Base-by-base conservation (phyloP, 345 rosid genomes). In the Salix koriyanagi region DNA sequence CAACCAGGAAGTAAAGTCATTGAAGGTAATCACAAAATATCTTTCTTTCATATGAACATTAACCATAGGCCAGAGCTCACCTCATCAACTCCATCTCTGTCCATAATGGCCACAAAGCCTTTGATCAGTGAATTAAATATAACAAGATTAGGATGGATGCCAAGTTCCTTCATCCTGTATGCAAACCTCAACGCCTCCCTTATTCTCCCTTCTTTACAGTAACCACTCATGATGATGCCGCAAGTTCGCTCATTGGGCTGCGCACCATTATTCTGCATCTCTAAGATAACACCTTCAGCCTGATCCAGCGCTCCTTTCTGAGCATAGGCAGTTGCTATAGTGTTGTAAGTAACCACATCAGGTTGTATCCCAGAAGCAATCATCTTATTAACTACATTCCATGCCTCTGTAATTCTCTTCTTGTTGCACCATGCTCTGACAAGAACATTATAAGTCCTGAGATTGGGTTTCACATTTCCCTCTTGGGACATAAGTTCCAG, bases 391-490 rank as follows among this genome's bases (percentile, higher is more conserved):
- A 90, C 88, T 36, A 82, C 84, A 64, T 82, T 87, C 91, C 93
- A 83, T 23, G 91, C 90, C 78, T 90, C 91, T 68, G 42, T 61
- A 64, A 83, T 80, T 18, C 85, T 88, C 81, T 77, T 90, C 82
- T 83, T 82, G 85, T 84, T 87, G 54, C 93, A 90, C 93, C 90
- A 88, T 2, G 89, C 90, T 87, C 87, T 86, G 52, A 90, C 85
- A 61, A 90, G 79, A 58, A 90, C 86, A 71, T 88, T 90, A 36
- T 84, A 90, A 25, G 93, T 90, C 75, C 89, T 86, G 79, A 84
- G 83, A 75, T 88, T 86, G 25, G 91, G 91, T 79, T 80, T 87
- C 66, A 83, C 86, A 25, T 76, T 82, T 9, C 74, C 75, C 71
- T 78, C 88, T 66, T 54, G 83, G 48, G 75, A 67, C 90, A 90